phyloP scores from a whole-genome alignment of 805 yeast species.

The Helenozyma rhizophorensis region DNA sequence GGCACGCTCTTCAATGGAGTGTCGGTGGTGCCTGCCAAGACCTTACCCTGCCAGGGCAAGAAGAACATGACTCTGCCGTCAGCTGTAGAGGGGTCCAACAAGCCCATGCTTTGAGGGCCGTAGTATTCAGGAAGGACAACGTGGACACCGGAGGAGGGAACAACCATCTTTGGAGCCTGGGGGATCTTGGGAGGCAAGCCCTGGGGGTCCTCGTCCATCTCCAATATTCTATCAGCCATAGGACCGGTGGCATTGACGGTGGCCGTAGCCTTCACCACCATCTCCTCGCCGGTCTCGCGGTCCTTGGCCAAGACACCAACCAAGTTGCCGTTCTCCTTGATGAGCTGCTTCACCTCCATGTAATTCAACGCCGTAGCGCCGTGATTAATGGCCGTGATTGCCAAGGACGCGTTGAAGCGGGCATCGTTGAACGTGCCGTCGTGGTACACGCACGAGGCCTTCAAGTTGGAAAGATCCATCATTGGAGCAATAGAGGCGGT shows the following conservation, averaged over 20 bases:
- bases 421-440: constrained; percentile 95
- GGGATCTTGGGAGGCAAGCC: constrained; percentile 57
- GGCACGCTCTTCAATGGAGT: constrained; percentile 72
- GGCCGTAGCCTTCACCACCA: constrained; percentile 61
- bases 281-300: constrained; percentile 60
- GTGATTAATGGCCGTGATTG: constrained; percentile 75
- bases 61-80: constrained; percentile 97
- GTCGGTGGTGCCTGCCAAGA: constrained; percentile 95
- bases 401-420: constrained; percentile 82
- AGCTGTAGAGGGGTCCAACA: constrained; percentile 85
- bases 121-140: constrained; percentile 88
- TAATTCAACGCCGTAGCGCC: constrained; percentile 92
- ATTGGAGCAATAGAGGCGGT: constrained; percentile 80
- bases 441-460: constrained; percentile 90
- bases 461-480: constrained; percentile 72
- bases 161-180: constrained; percentile 71
- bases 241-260: constrained; percentile 96
- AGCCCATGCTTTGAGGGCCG: constrained; percentile 82
- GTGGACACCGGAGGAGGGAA: constrained; percentile 93
- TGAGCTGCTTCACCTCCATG: constrained; percentile 70
- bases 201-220: constrained; percentile 72
- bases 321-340: constrained; percentile 62
- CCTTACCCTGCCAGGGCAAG: constrained; percentile 97
- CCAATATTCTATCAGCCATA: constrained; percentile 75
- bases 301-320: constrained; percentile 76